phyloP scores from a whole-genome alignment of 2,329 filamentous ascomycete genomes.

The Arthrobotrys sphaeroides region DNA sequence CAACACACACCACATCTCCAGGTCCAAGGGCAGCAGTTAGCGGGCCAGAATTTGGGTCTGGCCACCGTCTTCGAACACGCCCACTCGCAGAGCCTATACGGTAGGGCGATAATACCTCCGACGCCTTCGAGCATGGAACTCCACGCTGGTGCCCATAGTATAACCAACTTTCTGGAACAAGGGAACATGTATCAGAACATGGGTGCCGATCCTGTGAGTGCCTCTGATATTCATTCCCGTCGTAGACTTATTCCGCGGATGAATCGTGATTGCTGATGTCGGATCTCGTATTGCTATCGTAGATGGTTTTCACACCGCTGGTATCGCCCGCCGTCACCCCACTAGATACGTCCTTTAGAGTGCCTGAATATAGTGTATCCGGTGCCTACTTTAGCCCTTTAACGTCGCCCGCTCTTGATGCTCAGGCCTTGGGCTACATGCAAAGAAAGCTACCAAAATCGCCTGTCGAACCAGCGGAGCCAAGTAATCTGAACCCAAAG shows the following conservation, averaged over 20 bases:
- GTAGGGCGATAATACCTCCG: constrained; percentile 71
- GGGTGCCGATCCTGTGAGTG: constrained; percentile 72
- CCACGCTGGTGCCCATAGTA: constrained; percentile 68
- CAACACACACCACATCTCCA: constrained; percentile 46
- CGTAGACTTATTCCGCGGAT: neutral
- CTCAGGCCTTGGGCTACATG: constrained; percentile 64
- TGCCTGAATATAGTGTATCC: constrained; percentile 71
- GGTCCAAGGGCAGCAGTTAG: constrained; percentile 25
- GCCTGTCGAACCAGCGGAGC: constrained; percentile 64
- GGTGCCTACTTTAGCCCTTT: constrained; percentile 83
- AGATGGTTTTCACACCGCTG: constrained; percentile 81
- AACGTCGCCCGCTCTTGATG: constrained; percentile 80
- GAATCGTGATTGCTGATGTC: constrained; percentile 22
- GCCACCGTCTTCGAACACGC: constrained; percentile 45
- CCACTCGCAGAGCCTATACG: constrained; percentile 32
- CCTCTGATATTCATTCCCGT: constrained; percentile 23
- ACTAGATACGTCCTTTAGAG: constrained; percentile 73
- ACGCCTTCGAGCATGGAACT: constrained; percentile 84
- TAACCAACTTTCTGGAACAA: constrained; percentile 68
- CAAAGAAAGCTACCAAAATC: constrained; percentile 63
- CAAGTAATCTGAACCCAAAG: constrained; percentile 55
- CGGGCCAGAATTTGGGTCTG: constrained; percentile 33
- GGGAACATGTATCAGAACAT: constrained; percentile 72
- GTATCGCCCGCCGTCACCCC: constrained; percentile 86
- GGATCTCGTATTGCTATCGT: constrained; percentile 35